Base-by-base conservation (phyloP, 1,139 yeast species). In the Candida tropicalis region DNA sequence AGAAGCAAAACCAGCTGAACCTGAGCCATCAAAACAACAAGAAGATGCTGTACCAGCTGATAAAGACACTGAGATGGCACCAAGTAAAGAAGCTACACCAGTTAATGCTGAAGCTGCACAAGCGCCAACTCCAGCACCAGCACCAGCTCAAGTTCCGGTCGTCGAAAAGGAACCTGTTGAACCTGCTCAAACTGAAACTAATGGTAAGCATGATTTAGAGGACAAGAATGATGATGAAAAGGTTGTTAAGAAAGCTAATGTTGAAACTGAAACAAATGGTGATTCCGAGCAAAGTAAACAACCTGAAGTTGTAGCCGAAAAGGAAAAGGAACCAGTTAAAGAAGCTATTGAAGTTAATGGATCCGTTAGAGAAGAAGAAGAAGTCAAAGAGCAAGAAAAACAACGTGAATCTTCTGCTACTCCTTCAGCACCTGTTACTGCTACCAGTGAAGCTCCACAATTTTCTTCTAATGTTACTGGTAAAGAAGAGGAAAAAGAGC, bases 161-260 rank as follows among this genome's bases (percentile, higher is more conserved):
- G 35, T 18, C 18, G 35, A 18, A n/a, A 31, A 31, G 6, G 16
- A 10, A 18, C 46, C 46, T 3, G 39, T 20, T 27, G 39, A 18
- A 27, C 13, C 22, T 28, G 28, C 16, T 15, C 10, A 25, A 15
- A 15, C 9, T 5, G 35, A 40, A 29, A 32, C 25, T 17, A 46
- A 45, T 41, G 48, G 49, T 28, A 71, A 71, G 45, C 70, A 66
- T 37, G 75, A 70, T 39, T 62, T 71, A 45, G 76, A 71, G 7
- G 73, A 69, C 18, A 70, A 68, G 51, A 40, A 41, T 18, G 55
- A 52, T 42, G 42, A 50, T 15, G 47, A 45, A 5, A 49, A 40
- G 24, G 36, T 48, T 41, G 18, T 46, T 46, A 38, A 54, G 47
- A 45, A 45, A 40, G 49, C 51, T 42, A 51, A 43, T 48, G 43